These are phyloP conservation scores for Starmerella sirachaensis DNA, from an alignment of 805 yeast genomes.

Conservation along the genomic window DNA sequence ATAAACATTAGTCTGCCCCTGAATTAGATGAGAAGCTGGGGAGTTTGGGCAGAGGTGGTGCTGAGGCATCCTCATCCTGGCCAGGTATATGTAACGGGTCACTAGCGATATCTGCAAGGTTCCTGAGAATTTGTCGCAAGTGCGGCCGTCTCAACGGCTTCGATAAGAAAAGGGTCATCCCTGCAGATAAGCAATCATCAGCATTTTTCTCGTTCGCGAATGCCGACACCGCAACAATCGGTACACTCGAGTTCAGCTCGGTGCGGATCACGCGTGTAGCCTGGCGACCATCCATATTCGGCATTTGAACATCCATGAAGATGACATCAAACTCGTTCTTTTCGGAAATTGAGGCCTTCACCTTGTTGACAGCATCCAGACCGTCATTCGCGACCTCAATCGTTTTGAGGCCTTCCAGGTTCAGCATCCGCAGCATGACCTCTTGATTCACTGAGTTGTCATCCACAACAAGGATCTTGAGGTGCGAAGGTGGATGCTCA, in stretches of 20 bases:
- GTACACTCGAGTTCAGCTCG: constrained; percentile 48
- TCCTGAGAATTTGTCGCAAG: constrained; percentile 21
- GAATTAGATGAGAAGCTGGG: no score
- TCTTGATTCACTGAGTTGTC: constrained; percentile 92
- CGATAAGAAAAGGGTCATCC: constrained; percentile 83
- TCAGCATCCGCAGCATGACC: constrained; percentile 79
- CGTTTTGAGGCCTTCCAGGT: constrained; percentile 62
- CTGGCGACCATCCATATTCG: constrained; percentile 74
- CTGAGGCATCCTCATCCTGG: no score
- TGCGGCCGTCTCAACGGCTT: constrained; percentile 45
- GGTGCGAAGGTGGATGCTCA: constrained; percentile 7
- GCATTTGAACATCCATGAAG: constrained; percentile 98
- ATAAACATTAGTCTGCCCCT: no score
- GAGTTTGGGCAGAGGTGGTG: no score
- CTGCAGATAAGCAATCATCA: constrained; percentile 72
- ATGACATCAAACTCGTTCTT: constrained; percentile 47
- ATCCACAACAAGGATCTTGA: constrained; percentile 72
- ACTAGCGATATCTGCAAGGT: constrained; percentile 12
- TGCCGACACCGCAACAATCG: constrained; percentile 90
- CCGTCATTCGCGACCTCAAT: constrained; percentile 83
- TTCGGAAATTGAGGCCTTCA: constrained; percentile 35
- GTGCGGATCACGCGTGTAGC: constrained; percentile 67
- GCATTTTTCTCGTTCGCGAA: constrained; percentile 89
- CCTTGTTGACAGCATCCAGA: constrained; percentile 65
- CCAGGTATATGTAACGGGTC: no score